Evolutionary conservation across 306 rosid genomes (phyloP).

Genomic region (Citrullus mucosospermus): DNA sequence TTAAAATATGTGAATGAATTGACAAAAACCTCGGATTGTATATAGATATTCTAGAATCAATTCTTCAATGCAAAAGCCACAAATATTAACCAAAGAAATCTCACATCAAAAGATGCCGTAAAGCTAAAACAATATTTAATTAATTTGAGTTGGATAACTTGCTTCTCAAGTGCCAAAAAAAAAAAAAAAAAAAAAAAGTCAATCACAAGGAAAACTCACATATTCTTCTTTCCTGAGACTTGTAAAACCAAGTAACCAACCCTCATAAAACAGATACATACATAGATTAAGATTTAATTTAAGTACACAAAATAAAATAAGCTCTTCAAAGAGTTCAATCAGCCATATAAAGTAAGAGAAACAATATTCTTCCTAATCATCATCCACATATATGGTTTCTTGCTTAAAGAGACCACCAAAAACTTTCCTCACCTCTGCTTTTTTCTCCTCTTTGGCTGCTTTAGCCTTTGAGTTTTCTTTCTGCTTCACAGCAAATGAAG

Average conservation of each 20-base stretch:
- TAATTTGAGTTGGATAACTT: neutral
- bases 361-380: constrained; percentile 33
- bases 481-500: constrained; percentile 13
- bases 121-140: neutral
- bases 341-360: neutral
- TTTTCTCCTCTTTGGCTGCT: constrained; percentile 19
- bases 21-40: too few species aligned
- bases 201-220: neutral
- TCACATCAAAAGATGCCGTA: neutral
- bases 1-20: too few species aligned
- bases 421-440: constrained; percentile 57
- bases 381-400: constrained; percentile 87
- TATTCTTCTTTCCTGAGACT: neutral
- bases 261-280: neutral
- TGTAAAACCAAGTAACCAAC: neutral
- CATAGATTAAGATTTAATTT: neutral
- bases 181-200: neutral
- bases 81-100: neutral
- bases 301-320: neutral
- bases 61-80: neutral
- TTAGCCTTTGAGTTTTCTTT: constrained; percentile 31
- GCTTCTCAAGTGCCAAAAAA: neutral
- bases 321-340: neutral
- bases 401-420: constrained; percentile 87
- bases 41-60: neutral